Base-by-base conservation (phyloP, 1,284 basidiomycete species). In the Fomes fomentarius region DNA sequence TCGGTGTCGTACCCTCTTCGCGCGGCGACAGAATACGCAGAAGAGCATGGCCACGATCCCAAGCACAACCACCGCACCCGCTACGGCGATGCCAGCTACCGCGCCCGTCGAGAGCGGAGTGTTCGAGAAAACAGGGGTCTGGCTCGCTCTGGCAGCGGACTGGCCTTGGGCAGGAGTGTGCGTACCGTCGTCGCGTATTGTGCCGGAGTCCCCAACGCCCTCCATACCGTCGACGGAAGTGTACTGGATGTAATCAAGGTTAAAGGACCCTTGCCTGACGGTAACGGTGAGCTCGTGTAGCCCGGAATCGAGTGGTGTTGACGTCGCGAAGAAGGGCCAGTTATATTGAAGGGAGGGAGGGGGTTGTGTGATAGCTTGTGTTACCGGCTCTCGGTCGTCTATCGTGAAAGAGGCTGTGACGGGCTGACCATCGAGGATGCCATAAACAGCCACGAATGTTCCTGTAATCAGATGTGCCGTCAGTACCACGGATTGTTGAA, bases 211-310 rank as follows among this genome's bases (percentile, higher is more conserved):
- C n/a, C 52, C 58, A 5, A 15, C 21, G 47, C 43, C 44, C 3
- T 46, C 40, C n/a, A 39, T 39, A 14, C 34, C 48, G 22, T 33
- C 19, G 11, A 48, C 15, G 1, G 40, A 46, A 7, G 47, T 54
- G 26, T 54, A 61, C 21, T 47, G 45, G 39, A 61, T 38, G 34
- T 61, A 61, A 38, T 61, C 60, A 11, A 61, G 49, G 24, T 47
- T 53, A 39, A 56, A 56, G 11, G 45, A 38, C 14, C 56, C 60
- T 17, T 47, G 26, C 2, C 43, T 24, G 4, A 58, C 41, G 0
- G 47, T 54, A 41, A 61, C 42, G 9, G 45, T 30, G 4, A 61
- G 49, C 21, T 51, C 40, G 40, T 61, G 60, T 9, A 40, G 3
- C 34, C 60, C 56, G 4, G 51, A 31, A 12, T 53, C 10, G 11